A percentile compares a stretch with the other conserved stretches of the same genome.
phyloP scores from a whole-genome alignment of 148 eudicot genomes.

The Gaultheria prostrata region DNA sequence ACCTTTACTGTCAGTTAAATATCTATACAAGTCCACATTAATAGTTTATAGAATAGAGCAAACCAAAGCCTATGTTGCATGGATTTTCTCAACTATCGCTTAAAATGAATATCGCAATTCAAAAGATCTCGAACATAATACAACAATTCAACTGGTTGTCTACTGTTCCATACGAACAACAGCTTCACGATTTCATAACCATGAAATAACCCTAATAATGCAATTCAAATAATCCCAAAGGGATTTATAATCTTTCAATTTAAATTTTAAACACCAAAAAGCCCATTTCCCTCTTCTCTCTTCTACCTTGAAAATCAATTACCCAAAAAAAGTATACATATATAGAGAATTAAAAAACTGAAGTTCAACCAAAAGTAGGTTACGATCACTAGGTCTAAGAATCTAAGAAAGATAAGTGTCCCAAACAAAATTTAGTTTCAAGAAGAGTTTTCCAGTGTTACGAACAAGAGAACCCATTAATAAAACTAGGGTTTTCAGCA shows the following conservation, averaged over 20 bases:
- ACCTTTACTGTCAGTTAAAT: not conserved
- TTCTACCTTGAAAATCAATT: not conserved
- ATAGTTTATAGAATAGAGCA: not conserved
- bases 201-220: not conserved
- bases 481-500: not conserved
- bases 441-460: not conserved
- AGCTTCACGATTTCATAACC: not conserved
- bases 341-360: not conserved
- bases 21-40: not conserved
- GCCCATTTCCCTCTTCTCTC: not conserved
- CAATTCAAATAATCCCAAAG: not conserved
- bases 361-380: not conserved
- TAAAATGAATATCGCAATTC: not conserved
- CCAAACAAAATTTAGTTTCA: not conserved
- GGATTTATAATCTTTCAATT: not conserved
- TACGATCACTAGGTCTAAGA: not conserved
- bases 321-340: not conserved
- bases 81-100: not conserved
- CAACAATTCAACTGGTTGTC: not conserved
- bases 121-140: not conserved
- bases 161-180: not conserved
- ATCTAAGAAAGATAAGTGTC: not conserved
- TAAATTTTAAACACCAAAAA: not conserved
- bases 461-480: not conserved
- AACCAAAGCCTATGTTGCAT: not conserved